Evolutionary conservation across 768 basidiomycete genomes (phyloP).

Genomic region (Heimioporus sp.): DNA sequence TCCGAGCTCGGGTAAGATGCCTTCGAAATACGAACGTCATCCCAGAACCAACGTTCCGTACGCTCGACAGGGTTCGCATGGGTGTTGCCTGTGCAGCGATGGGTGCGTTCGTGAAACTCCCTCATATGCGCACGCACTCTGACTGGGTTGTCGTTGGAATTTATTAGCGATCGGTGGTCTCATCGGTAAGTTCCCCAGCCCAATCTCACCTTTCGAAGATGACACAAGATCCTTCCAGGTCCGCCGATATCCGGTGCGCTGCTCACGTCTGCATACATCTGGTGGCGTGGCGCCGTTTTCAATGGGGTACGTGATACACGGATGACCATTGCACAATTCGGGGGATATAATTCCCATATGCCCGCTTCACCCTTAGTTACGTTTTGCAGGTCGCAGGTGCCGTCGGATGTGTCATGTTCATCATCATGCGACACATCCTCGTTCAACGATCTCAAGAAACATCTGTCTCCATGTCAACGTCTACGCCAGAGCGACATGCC

Average conservation of each 20-base stretch:
- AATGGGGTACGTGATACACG: conserved; percentile 35
- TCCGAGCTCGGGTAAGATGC: conserved; percentile 49
- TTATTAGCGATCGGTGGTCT: conserved; percentile 23
- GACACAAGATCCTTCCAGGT: conserved; percentile 27
- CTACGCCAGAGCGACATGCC: neutral
- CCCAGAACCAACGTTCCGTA: too few species aligned
- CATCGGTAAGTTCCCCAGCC: conserved; percentile 3
- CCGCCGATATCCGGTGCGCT: conserved; percentile 59
- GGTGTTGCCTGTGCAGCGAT: conserved; percentile 49
- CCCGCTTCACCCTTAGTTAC: neutral
- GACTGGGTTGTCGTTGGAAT: too few species aligned
- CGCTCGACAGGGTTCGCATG: conserved; percentile 36
- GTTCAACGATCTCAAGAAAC: conserved; percentile 2
- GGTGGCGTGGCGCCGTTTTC: conserved; percentile 61
- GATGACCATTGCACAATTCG: too few species aligned
- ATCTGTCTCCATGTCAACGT: neutral
- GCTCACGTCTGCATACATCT: conserved; percentile 47
- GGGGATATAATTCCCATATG: neutral
- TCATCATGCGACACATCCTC: conserved; percentile 26
- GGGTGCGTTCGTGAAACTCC: conserved; percentile 26
- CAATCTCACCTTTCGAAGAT: too few species aligned
- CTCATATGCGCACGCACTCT: neutral
- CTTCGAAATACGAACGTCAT: too few species aligned
- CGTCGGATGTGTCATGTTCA: conserved; percentile 25
- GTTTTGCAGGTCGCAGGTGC: conserved; percentile 16